Evolutionary conservation across 768 basidiomycete genomes (phyloP), one percentile per base, ranked within the genome.

Genomic region (Macrolepiota fuliginosa): DNA sequence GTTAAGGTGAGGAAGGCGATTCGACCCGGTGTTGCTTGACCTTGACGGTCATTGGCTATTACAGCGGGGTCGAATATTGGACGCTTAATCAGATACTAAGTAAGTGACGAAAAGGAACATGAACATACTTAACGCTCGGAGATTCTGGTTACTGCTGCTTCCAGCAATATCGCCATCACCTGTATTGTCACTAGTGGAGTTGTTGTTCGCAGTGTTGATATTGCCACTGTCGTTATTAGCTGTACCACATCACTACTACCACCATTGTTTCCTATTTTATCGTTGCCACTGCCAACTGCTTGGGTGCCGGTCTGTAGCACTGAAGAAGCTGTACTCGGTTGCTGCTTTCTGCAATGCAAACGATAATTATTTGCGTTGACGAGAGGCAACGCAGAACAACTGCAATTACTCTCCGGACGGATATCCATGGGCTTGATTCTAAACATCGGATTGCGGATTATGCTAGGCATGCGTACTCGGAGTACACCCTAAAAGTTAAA

Each of bases 1-100:
- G 73, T 74, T n/a, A 82, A 83, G 1, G 83, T 83, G 52, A 81
- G 70, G 2, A 83, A 85, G 9, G 82, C 76, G 59, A 81, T 80
- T 69, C 85, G 83, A 46, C 83, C 62, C 32, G 70, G 70, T 13
- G 68, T 67, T 2, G 81, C 79, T 2, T 69, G 66, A 51, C 73
- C 73, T 70, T 83, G 81, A n/a, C 85, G 85, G 62, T 86, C 72
- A 46, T 80, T 68, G 10, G 76, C 75, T 61, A 85, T 74, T 6
- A 85, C 80, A 4, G 64, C 65, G 5, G 79, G 75, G 63, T 83
- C 80, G 25, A 86, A 73, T 2, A 79, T 78, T 77, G 58, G n/a
- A 49, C 50, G 46, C 25, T n/a, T 7, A 45, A 42, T 65, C 36
- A 52, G 12, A 56, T 13, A 17, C 27, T 3, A 32, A 45, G 2